phyloP scores from a whole-genome alignment of 768 basidiomycete species.

The Mycena leptocephala region DNA sequence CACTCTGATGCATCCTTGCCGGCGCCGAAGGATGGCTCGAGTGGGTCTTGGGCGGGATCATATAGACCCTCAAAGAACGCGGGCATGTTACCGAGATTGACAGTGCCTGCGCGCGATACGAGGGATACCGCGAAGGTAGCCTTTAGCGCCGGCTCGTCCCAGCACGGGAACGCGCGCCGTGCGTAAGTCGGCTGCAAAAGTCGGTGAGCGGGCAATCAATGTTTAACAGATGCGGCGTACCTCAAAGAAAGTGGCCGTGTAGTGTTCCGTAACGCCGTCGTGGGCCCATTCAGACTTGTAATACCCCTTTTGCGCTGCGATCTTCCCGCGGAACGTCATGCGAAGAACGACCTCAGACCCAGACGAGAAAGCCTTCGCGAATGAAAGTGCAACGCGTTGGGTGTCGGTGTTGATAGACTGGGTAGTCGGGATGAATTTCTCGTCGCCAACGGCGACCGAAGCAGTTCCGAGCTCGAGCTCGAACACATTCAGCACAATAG shows the following conservation, averaged over 20 bases:
- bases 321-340: constrained; percentile 8
- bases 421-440: constrained; percentile 42
- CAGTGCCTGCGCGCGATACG: constrained; percentile 70
- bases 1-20: constrained; percentile 50
- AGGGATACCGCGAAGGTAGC: constrained; percentile 72
- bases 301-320: constrained; percentile 44
- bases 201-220: background rate
- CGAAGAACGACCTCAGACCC: background rate
- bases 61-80: constrained; percentile 57
- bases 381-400: background rate
- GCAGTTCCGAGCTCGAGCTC: constrained; percentile 58
- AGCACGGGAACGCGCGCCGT: constrained; percentile 72
- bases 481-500: constrained; percentile 64
- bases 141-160: constrained; percentile 83
- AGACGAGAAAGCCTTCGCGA: background rate
- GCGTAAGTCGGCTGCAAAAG: constrained; percentile 71
- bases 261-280: constrained; percentile 60
- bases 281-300: constrained; percentile 64
- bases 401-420: background rate
- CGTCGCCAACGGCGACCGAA: constrained; percentile 61
- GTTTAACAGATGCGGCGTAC: constrained; percentile 39
- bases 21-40: constrained; percentile 46
- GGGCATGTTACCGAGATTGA: constrained; percentile 78
- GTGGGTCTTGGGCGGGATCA: constrained; percentile 28
- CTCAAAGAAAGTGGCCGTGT: constrained; percentile 79